Conservation (phyloP, 1,139 yeast genomes). For the Meyerozyma athensensis region DNA sequence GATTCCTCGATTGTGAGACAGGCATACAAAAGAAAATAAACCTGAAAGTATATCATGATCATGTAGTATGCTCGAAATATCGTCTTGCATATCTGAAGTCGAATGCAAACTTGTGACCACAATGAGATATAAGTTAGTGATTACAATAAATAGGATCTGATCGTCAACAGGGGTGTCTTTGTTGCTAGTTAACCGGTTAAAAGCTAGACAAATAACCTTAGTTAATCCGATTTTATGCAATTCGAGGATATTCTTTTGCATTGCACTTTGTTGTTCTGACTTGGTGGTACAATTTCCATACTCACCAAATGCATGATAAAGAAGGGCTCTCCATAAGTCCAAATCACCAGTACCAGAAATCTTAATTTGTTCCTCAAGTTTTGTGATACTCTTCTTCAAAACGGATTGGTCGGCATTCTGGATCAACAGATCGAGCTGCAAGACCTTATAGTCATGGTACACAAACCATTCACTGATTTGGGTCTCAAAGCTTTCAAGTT, state of each 20-base stretch:
- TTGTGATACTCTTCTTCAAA: neutral
- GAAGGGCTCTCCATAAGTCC: slow-evolving; percentile 11
- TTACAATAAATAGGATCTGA: neutral
- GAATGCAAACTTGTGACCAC: neutral
- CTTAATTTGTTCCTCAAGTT: neutral
- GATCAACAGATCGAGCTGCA: slow-evolving; percentile 9
- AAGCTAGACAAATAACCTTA: neutral
- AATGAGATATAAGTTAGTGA: neutral
- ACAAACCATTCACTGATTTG: slow-evolving; percentile 68
- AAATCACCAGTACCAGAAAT: slow-evolving; percentile 2
- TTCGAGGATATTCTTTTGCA: slow-evolving; percentile 19
- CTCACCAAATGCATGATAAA: slow-evolving; percentile 42
- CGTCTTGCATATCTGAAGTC: neutral
- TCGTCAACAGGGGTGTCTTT: neutral
- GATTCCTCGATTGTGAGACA: neutral
- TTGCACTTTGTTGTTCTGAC: slow-evolving; percentile 32
- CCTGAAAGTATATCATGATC: neutral
- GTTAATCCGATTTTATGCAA: neutral
- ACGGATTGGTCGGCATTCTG: neutral
- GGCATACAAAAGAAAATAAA: neutral
- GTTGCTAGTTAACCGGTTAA: neutral
- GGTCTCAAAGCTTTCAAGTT: slow-evolving; percentile 31
- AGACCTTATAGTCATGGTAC: slow-evolving; percentile 37
- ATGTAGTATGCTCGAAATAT: neutral
- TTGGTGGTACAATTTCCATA: slow-evolving; percentile 25